A percentile compares a stretch with the other conserved stretches of the same genome.
Conservation (phyloP, 441 rosid genomes). For the Gossypium aridum region DNA sequence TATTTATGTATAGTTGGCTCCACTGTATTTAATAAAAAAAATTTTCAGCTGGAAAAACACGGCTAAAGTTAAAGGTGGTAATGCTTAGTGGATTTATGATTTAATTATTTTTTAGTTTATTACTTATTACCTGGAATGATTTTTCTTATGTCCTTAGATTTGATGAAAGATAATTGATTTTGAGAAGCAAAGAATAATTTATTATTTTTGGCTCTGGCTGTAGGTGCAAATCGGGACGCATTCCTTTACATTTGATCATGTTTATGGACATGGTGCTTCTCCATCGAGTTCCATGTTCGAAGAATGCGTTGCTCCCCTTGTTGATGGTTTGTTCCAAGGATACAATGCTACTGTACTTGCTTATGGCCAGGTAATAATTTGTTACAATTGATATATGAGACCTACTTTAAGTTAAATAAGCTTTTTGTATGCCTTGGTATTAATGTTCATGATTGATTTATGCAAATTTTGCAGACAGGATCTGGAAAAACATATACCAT, state of each 20-base stretch:
- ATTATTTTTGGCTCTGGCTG: constrained; percentile 6
- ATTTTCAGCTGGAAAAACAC: background rate
- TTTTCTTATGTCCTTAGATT: background rate
- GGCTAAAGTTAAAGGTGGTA: background rate
- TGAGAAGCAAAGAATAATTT: constrained; percentile 3
- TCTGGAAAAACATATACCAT: constrained; percentile 72
- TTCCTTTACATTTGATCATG: constrained; percentile 54
- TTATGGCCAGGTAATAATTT: constrained; percentile 51
- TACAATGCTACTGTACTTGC: constrained; percentile 62
- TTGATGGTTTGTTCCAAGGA: constrained; percentile 55
- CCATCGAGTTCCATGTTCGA: constrained; percentile 38
- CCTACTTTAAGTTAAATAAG: constrained; percentile 2
- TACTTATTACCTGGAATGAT: background rate
- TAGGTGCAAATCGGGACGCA: constrained; percentile 59
- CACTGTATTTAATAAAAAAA: background rate
- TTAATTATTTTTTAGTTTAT: background rate
- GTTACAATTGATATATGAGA: background rate
- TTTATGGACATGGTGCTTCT: constrained; percentile 47
- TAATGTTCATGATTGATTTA: constrained; percentile 12
- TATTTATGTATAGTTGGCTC: background rate
- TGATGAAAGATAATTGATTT: background rate
- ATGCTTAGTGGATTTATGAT: background rate
- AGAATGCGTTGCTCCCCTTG: constrained; percentile 53
- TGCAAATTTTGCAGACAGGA: constrained; percentile 48
- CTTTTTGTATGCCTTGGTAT: background rate